Conservation (phyloP, 257 asterid genomes). For the Cordia subcordata region DNA sequence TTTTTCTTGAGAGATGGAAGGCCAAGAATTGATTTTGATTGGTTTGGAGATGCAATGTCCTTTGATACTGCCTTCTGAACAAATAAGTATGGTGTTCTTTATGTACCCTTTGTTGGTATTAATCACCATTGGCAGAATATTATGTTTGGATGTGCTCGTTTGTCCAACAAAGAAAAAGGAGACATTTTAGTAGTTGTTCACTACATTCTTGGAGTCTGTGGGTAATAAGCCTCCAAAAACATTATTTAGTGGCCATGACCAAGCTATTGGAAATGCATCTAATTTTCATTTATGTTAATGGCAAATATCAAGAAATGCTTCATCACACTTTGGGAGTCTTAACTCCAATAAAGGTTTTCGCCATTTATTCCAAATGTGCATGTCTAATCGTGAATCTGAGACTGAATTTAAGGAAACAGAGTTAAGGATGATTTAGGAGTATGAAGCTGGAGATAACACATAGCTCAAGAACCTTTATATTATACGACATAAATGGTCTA, state of each 20-base stretch:
- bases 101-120: too few species aligned
- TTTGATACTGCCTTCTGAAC: slow-evolving; percentile 2
- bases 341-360: neutral
- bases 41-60: slow-evolving; percentile 8
- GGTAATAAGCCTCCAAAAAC: neutral
- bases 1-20: slow-evolving; percentile 7
- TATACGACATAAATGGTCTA: slow-evolving; percentile 1
- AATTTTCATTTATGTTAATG: neutral
- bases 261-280: neutral
- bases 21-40: slow-evolving; percentile 10
- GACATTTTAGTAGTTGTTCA: slow-evolving; percentile 9
- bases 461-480: slow-evolving; percentile 10
- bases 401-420: neutral
- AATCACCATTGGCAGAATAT: too few species aligned
- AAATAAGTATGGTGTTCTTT: too few species aligned
- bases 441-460: neutral
- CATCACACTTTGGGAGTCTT: slow-evolving; percentile 2
- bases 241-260: neutral
- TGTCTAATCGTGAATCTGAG: slow-evolving; percentile 4
- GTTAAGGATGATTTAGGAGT: neutral
- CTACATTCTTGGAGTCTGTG: slow-evolving; percentile 7
- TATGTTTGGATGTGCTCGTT: too few species aligned
- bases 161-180: neutral
- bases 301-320: slow-evolving; percentile 2
- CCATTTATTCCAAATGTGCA: neutral